Conservation (phyloP, 2,329 filamentous ascomycete species). For the Alternaria brassicicola region DNA sequence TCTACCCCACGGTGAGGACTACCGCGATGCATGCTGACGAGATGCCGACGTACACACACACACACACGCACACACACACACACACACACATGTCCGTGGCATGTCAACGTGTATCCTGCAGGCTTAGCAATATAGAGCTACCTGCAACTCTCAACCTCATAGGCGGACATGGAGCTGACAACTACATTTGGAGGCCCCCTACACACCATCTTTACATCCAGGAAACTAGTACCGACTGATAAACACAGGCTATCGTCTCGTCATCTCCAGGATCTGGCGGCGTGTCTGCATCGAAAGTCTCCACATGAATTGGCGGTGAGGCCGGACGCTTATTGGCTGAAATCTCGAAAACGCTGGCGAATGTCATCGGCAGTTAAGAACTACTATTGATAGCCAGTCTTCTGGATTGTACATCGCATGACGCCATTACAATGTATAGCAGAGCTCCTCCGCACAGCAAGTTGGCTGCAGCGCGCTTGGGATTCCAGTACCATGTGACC, state of each 20-base stretch:
- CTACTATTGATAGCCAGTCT: constrained; percentile 24
- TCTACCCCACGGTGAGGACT: constrained; percentile 29
- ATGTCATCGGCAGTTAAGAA: constrained; percentile 23
- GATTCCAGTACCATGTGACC: not conserved
- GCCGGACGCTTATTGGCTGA: constrained; percentile 38
- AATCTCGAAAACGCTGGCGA: constrained; percentile 31
- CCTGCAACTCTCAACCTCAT: constrained; percentile 19
- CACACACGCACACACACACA: constrained; percentile 13
- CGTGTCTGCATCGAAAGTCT: constrained; percentile 34
- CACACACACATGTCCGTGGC: constrained; percentile 16
- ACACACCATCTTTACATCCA: constrained; percentile 1
- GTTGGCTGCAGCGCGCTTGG: no score
- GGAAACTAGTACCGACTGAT: constrained; percentile 4
- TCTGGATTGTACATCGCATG: constrained; percentile 19
- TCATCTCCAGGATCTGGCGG: constrained; percentile 35
- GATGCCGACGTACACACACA: constrained; percentile 9
- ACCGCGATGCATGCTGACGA: constrained; percentile 29
- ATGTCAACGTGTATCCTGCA: constrained; percentile 14
- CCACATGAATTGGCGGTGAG: constrained; percentile 45
- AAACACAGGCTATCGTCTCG: constrained; percentile 23
- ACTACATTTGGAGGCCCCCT: constrained; percentile 1
- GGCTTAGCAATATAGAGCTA: constrained; percentile 15
- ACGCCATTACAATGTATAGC: constrained; percentile 7
- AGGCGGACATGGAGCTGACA: not conserved
- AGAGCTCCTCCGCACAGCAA: not conserved